Conservation (phyloP, 2,329 filamentous ascomycete genomes). For the Trichoderma semiorbis region DNA sequence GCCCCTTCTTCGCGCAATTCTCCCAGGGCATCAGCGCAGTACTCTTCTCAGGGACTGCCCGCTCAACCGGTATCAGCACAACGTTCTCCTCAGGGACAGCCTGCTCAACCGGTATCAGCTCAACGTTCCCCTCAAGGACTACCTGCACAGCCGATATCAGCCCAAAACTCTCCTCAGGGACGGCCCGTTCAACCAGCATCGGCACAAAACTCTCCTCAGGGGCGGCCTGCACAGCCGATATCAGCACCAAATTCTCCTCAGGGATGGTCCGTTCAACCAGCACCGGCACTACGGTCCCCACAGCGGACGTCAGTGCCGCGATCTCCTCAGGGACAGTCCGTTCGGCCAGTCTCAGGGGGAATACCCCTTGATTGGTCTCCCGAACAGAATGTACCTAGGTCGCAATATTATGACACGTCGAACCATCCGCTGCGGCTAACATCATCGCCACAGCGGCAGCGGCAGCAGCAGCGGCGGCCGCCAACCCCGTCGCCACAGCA, state of each 20-base stretch:
- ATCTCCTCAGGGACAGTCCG: neutral
- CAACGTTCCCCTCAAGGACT: neutral
- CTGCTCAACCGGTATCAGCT: neutral
- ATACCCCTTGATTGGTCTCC: neutral
- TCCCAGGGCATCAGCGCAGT: neutral
- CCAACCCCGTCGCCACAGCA: neutral
- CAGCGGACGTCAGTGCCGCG: neutral
- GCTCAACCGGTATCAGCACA: neutral
- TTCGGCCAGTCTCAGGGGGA: neutral
- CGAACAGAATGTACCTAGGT: neutral
- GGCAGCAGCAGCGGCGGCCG: neutral
- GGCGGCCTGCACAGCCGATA: neutral
- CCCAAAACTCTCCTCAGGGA: neutral
- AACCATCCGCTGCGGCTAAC: neutral
- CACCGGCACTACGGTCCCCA: neutral
- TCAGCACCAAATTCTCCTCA: neutral
- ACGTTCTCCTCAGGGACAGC: neutral
- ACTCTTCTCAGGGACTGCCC: neutral
- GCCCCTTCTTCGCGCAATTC: neutral
- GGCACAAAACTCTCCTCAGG: neutral
- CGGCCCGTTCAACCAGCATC: neutral
- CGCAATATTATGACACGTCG: neutral
- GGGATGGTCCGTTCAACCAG: neutral
- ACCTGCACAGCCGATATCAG: neutral
- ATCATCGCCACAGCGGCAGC: neutral